Conservation (phyloP, 768 basidiomycete species). For the Boletus sp. region DNA sequence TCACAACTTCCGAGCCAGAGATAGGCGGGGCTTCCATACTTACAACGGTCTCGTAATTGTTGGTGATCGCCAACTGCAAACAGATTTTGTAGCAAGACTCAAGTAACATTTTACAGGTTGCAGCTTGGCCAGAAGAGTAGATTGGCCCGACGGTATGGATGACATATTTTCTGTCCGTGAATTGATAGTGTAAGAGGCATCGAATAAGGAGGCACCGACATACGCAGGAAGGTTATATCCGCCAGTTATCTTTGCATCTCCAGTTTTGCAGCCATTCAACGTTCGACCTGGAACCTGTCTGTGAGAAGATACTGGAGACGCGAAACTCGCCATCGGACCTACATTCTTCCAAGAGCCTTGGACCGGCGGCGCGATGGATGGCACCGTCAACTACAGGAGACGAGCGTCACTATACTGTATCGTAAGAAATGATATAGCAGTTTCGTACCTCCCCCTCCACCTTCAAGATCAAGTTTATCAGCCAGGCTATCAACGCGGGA, state of each 20-base stretch:
- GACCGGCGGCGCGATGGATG: constrained; percentile 75
- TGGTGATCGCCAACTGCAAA: constrained; percentile 57
- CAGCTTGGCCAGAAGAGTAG: constrained; percentile 39
- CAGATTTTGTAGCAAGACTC: constrained; percentile 67
- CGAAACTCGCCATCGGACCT: constrained; percentile 18
- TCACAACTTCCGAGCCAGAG: not conserved
- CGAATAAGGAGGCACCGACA: constrained; percentile 27
- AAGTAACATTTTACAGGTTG: constrained; percentile 50
- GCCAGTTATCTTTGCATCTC: constrained; percentile 74
- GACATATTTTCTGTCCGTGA: constrained; percentile 52
- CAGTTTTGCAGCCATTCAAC: constrained; percentile 65
- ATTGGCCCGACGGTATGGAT: constrained; percentile 84
- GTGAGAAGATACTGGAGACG: not conserved
- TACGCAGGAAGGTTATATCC: constrained; percentile 78
- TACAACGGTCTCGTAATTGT: constrained; percentile 63
- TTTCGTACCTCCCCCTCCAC: constrained; percentile 70
- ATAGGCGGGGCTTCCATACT: constrained; percentile 1
- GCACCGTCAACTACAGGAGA: constrained; percentile 67
- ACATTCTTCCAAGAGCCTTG: constrained; percentile 67
- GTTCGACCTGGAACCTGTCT: constrained; percentile 58
- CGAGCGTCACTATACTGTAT: not conserved
- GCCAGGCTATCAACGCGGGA: not conserved
- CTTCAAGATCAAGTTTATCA: constrained; percentile 34
- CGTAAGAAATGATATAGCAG: not conserved
- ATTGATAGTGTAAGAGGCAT: not conserved